Evolutionary conservation across 805 yeast genomes (phyloP).

Genomic region (Candida sakaeoensis): DNA sequence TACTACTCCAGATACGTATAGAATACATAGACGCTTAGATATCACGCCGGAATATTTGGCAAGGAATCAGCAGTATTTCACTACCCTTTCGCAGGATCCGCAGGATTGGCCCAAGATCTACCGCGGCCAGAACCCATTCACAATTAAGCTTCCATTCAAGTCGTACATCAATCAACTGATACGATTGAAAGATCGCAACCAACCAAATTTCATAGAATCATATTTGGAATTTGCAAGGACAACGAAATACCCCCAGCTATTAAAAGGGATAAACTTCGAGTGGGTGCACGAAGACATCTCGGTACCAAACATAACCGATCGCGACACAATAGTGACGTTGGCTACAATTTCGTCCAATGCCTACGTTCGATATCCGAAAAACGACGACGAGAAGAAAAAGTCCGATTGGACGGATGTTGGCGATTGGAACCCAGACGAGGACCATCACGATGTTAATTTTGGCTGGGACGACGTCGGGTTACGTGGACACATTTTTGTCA

Average conservation of each 20-base stretch:
- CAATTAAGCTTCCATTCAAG: slow-evolving; percentile 28
- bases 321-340: slow-evolving; percentile 64
- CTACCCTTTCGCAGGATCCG: neutral
- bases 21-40: slow-evolving; percentile 48
- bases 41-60: slow-evolving; percentile 39
- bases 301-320: slow-evolving; percentile 75
- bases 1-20: slow-evolving; percentile 39
- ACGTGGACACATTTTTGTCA: slow-evolving; percentile 84
- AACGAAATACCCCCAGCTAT: slow-evolving; percentile 31
- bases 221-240: slow-evolving; percentile 56
- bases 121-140: slow-evolving; percentile 38
- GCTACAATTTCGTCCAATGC: slow-evolving; percentile 91
- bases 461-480: slow-evolving; percentile 89
- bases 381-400: slow-evolving; percentile 40
- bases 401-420: slow-evolving; percentile 88
- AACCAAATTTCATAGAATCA: slow-evolving; percentile 63
- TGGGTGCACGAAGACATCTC: slow-evolving; percentile 55
- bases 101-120: slow-evolving; percentile 35
- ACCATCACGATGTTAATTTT: slow-evolving; percentile 51
- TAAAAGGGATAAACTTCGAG: slow-evolving; percentile 45
- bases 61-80: slow-evolving; percentile 9
- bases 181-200: slow-evolving; percentile 35
- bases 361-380: slow-evolving; percentile 70
- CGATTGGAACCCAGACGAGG: slow-evolving; percentile 51
- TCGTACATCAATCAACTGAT: slow-evolving; percentile 15